These are phyloP conservation scores for Fusarium pseudonygamai DNA, from an alignment of 2,329 filamentous ascomycete species.

Conservation along the genomic window DNA sequence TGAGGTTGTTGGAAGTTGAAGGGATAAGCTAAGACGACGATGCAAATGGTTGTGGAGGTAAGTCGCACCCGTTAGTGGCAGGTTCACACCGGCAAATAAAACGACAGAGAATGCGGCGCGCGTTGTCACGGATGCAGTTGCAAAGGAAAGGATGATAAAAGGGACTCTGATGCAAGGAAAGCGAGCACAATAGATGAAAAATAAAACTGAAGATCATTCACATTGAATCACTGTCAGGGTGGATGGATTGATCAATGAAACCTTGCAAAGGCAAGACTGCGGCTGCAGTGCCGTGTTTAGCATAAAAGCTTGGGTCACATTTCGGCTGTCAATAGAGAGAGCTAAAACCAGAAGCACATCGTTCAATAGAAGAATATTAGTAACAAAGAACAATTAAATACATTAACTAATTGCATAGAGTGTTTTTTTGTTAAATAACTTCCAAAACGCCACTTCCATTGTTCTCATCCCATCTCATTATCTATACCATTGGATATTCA, in stretches of 20 bases:
- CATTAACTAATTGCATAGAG: not conserved
- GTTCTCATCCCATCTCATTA: not conserved
- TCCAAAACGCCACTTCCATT: not conserved
- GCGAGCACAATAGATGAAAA: not conserved
- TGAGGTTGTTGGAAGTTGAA: not conserved
- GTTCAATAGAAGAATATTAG: not conserved
- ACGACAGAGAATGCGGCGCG: constrained; percentile 8
- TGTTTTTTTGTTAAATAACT: not conserved
- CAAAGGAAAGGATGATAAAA: constrained; percentile 5
- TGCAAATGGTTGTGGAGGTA: not conserved
- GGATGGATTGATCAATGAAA: not conserved
- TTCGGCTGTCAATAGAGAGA: not conserved
- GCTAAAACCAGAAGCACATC: constrained; percentile 14
- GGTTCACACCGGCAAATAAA: not conserved
- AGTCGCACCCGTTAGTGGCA: not conserved
- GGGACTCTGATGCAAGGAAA: not conserved
- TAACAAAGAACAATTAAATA: not conserved
- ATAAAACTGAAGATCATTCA: not conserved
- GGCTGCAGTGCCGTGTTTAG: not conserved
- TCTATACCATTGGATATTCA: not conserved
- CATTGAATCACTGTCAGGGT: constrained; percentile 8
- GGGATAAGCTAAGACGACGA: not conserved
- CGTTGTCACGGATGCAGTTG: constrained; percentile 7
- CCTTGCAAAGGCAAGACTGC: not conserved
- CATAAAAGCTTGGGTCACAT: constrained; percentile 14